A percentile compares a stretch with the other conserved stretches of the same genome.
These are phyloP conservation scores for Metschnikowia chrysomelidarum DNA, from an alignment of 805 yeast genomes.

Conservation along the genomic window DNA sequence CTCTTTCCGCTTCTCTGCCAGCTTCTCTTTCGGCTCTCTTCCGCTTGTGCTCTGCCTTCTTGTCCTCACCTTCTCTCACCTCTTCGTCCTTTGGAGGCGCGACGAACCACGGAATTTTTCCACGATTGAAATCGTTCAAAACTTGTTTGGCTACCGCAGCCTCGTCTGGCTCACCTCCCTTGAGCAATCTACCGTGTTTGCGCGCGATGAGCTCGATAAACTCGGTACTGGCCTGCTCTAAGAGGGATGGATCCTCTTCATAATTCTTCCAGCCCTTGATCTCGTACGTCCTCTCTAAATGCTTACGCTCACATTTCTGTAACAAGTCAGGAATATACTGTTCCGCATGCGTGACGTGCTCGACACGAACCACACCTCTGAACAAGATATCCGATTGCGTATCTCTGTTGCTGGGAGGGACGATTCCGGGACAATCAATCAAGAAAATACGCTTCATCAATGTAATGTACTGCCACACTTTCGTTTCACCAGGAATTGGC, in stretches of 20 bases:
- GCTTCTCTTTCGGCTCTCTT: constrained; percentile 50
- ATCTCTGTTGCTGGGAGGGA: constrained; percentile 90
- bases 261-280: constrained; percentile 76
- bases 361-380: constrained; percentile 98
- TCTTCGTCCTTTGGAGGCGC: constrained; percentile 82
- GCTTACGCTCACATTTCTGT: constrained; percentile 80
- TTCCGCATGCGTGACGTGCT: constrained; percentile 92
- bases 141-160: constrained; percentile 87
- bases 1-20: constrained; percentile 25
- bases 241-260: constrained; percentile 47
- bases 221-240: constrained; percentile 50
- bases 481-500: constrained; percentile 98
- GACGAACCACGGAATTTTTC: constrained; percentile 97
- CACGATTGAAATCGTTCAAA: constrained; percentile 92
- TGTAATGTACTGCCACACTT: constrained; percentile 98
- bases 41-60: constrained; percentile 51
- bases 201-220: constrained; percentile 89
- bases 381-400: constrained; percentile 87
- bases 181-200: constrained; percentile 86
- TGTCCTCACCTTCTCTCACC: constrained; percentile 55
- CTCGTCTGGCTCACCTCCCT: constrained; percentile 98
- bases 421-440: constrained; percentile 98
- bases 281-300: constrained; percentile 93
- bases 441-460: constrained; percentile 92
- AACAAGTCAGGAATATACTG: constrained; percentile 89